These are phyloP conservation scores for Tricholoma bakamatsutake DNA, from an alignment of 768 basidiomycete genomes.

Conservation along the genomic window DNA sequence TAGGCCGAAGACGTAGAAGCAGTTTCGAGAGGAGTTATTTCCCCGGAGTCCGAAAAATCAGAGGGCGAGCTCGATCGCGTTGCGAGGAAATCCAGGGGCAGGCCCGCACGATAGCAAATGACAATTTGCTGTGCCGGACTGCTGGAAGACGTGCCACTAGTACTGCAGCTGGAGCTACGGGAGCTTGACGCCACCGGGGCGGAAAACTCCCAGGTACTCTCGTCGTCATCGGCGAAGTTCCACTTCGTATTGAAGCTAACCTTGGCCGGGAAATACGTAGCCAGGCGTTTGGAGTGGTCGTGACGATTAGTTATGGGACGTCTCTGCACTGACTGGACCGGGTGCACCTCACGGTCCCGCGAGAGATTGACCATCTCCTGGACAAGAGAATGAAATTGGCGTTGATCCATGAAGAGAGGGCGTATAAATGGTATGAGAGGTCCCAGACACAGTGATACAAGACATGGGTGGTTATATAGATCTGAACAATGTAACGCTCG, in stretches of 20 bases:
- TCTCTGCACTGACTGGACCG: neutral
- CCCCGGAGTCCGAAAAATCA: conserved; percentile 10
- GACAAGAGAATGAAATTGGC: conserved; percentile 10
- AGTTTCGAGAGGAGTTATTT: conserved; percentile 8
- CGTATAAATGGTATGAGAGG: neutral
- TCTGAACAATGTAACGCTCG: neutral
- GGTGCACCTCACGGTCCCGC: neutral
- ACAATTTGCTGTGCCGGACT: conserved; percentile 37
- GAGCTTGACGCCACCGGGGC: conserved; percentile 21
- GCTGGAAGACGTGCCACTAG: conserved; percentile 19
- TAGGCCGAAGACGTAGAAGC: conserved; percentile 7
- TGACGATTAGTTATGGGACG: conserved; percentile 5
- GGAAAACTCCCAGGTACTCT: conserved; percentile 33
- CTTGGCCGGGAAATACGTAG: conserved; percentile 27
- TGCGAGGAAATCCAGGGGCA: conserved; percentile 17
- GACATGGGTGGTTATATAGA: neutral
- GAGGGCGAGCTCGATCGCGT: conserved; percentile 12
- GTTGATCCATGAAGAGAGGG: conserved; percentile 10
- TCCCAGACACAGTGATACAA: neutral
- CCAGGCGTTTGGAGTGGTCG: conserved; percentile 26
- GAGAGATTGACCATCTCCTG: conserved; percentile 8
- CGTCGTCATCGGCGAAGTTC: conserved; percentile 25
- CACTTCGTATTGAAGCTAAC: conserved; percentile 17
- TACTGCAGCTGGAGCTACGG: conserved; percentile 18
- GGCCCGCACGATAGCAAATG: conserved; percentile 31